Evolutionary conservation across 1,284 basidiomycete genomes (phyloP), one percentile per base, ranked within the genome.

Genomic region (Apiotrichum sp.): DNA sequence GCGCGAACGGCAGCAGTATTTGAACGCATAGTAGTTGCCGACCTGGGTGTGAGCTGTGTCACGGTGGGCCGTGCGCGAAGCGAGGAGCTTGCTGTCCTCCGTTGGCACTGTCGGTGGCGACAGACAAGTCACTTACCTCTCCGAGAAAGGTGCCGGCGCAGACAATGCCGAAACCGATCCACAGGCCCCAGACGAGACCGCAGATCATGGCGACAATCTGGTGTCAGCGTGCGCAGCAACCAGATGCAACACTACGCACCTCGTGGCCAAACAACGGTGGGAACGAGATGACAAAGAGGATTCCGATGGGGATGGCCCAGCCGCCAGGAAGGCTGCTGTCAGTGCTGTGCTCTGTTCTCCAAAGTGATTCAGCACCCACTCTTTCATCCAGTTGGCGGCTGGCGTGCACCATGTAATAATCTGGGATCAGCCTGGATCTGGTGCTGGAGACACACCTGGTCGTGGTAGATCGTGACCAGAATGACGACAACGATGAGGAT

Each of bases 301-400:
- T 40, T 45, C 76, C 87, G 48, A 93, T 89, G 1, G 91, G 90
- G 44, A 95, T 89, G 14, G 86, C 72, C 85, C 85, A 93, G 16
- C 91, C 90, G 43, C 69, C 78, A 9, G 75, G 70, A 16, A 80
- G 60, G 36, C 78, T 77, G 11, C 31, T 10, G 13, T 29, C n/a
- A n/a, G 34, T n/a, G 22, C 22, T 22, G 22, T 22, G 22, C 22
- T 22, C 22, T 22, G 22, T 22, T 22, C 22, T 22, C 22, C 22
- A 22, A 22, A 22, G 22, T 22, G 22, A 4, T 22, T 31, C 22
- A 22, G 22, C 22, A 22, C 22, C 22, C 61, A 86, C 83, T 73
- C 67, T 59, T 84, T 81, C 68, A 89, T 77, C 80, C 83, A 84
- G 33, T 79, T 77, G 2, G 84, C 84, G 4, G 81, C 80, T 1